Evolutionary conservation across 129 eudicot species (phyloP).

Genomic region (Flaveria bidentis): DNA sequence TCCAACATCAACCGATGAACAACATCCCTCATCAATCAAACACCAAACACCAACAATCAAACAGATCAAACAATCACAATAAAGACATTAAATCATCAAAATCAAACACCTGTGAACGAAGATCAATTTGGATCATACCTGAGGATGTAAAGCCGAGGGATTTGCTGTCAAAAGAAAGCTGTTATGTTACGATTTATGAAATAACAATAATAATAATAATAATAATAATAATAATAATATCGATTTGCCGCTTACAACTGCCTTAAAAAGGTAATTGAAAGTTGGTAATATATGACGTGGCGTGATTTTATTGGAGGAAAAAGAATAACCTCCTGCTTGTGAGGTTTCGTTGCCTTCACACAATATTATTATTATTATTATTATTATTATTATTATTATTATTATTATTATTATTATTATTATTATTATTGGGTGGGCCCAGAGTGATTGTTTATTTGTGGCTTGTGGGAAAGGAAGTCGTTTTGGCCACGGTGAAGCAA

Average conservation of each 20-base stretch:
- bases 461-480: constrained; percentile 20
- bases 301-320: constrained; percentile 32
- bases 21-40: constrained; percentile 5
- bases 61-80: neutral
- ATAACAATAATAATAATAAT: too few species aligned
- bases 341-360: constrained; percentile 27
- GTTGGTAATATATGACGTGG: constrained; percentile 41
- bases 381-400: neutral
- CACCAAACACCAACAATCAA: neutral
- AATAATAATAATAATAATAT: neutral
- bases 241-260: constrained; percentile 55
- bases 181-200: neutral
- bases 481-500: constrained; percentile 30
- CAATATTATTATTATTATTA: neutral
- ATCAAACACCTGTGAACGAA: neutral
- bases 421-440: constrained; percentile 7
- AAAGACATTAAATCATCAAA: neutral
- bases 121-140: constrained; percentile 28
- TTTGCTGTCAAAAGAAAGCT: constrained; percentile 17
- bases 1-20: neutral
- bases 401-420: neutral
- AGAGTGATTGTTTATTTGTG: neutral
- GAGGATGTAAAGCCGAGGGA: constrained; percentile 28
- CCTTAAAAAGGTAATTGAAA: constrained; percentile 1
- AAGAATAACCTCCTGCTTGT: constrained; percentile 36